These are phyloP conservation scores for Candida krabiensis DNA, from an alignment of 805 yeast genomes.

Conservation along the genomic window DNA sequence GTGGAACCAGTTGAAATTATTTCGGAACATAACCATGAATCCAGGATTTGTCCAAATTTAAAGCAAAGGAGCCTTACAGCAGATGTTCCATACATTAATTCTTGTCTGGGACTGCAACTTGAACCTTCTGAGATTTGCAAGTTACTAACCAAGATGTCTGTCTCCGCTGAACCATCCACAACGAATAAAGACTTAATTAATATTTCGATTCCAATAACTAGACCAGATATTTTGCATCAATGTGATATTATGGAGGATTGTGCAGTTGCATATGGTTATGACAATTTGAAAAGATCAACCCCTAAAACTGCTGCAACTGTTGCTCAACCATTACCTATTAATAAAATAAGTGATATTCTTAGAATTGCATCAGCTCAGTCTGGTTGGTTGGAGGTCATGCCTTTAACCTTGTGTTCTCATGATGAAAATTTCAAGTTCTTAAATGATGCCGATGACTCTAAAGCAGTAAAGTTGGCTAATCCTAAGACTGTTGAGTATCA, in stretches of 20 bases:
- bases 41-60: slow-evolving; percentile 75
- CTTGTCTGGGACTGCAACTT: slow-evolving; percentile 84
- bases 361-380: slow-evolving; percentile 91
- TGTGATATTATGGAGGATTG: slow-evolving; percentile 99
- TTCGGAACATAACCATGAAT: slow-evolving; percentile 75
- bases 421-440: slow-evolving; percentile 94
- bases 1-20: slow-evolving; percentile 88
- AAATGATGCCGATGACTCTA: slow-evolving; percentile 65
- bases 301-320: slow-evolving; percentile 78
- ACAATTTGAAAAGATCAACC: slow-evolving; percentile 76
- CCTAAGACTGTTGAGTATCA: slow-evolving; percentile 97
- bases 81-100: slow-evolving; percentile 82
- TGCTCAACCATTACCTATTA: slow-evolving; percentile 87
- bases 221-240: slow-evolving; percentile 94
- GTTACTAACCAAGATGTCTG: slow-evolving; percentile 78
- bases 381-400: slow-evolving; percentile 95
- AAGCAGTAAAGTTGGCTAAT: slow-evolving; percentile 87
- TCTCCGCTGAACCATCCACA: slow-evolving; percentile 56
- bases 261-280: slow-evolving; percentile 93
- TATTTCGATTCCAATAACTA: slow-evolving; percentile 84
- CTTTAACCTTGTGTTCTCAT: slow-evolving; percentile 92
- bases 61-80: slow-evolving; percentile 67
- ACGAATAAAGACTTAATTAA: slow-evolving; percentile 51
- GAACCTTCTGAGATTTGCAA: slow-evolving; percentile 64
- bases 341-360: slow-evolving; percentile 86